Percentiles rank a stretch among this genome's conserved stretches.
Conservation (phyloP, 2,329 filamentous ascomycete genomes). For the Macrophomina tecta region DNA sequence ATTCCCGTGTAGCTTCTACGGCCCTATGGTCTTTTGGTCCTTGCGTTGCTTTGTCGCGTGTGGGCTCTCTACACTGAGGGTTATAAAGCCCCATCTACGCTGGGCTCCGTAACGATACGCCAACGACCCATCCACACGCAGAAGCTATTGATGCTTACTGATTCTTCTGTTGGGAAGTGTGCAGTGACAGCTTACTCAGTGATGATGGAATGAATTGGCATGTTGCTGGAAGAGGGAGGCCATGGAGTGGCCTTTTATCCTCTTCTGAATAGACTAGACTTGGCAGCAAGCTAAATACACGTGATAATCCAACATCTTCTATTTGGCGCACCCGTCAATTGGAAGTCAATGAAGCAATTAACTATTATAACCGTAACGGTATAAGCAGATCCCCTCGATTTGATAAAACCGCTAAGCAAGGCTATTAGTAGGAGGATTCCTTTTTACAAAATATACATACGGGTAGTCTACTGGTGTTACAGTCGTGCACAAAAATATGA, state of each 20-base stretch:
- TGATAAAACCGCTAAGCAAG: neutral
- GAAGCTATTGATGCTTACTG: neutral
- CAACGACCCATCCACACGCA: neutral
- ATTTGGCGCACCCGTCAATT: neutral
- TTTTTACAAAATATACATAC: neutral
- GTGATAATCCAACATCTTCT: too few relatives aligned
- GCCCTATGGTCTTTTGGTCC: too few relatives aligned
- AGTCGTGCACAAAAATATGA: constrained; percentile 1
- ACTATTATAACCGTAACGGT: neutral
- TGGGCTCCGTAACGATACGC: neutral
- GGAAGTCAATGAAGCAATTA: neutral
- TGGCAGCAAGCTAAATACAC: too few relatives aligned
- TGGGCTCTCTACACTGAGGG: too few relatives aligned
- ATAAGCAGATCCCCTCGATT: neutral
- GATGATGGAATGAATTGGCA: too few relatives aligned
- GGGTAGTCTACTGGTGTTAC: neutral
- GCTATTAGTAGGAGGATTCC: neutral
- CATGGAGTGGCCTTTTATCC: too few relatives aligned
- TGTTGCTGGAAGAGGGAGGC: too few relatives aligned
- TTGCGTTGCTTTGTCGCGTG: too few relatives aligned
- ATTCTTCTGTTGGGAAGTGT: too few relatives aligned
- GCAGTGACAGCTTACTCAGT: too few relatives aligned
- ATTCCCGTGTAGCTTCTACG: too few relatives aligned
- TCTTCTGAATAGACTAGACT: too few relatives aligned
- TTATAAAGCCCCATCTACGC: neutral